These are phyloP conservation scores for Salinomyces thailandicus DNA, from an alignment of 2,329 filamentous ascomycete genomes.

Conservation along the genomic window DNA sequence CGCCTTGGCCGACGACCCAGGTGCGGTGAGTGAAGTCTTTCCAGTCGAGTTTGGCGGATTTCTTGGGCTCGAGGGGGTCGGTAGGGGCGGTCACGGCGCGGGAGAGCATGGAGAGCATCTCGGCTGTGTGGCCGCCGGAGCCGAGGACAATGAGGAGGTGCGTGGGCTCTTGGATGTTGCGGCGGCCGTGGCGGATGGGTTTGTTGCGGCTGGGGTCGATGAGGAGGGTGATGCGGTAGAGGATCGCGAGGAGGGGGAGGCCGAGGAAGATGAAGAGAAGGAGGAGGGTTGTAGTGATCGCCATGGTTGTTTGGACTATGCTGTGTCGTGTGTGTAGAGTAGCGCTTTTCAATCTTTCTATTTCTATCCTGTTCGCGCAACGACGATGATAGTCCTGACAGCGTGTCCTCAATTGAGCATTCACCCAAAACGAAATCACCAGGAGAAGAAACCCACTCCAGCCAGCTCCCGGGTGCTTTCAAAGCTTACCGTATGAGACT, in stretches of 20 bases:
- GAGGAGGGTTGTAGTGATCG: conserved; percentile 20
- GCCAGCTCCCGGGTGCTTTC: too few species aligned
- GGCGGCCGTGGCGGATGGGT: conserved; percentile 18
- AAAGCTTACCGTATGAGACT: too few species aligned
- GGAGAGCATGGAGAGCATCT: conserved; percentile 79
- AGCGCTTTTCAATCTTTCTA: too few species aligned
- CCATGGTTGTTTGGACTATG: conserved; percentile 2
- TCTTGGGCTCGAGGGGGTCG: conserved; percentile 2
- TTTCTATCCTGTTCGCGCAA: too few species aligned
- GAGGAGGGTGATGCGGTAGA: conserved; percentile 32
- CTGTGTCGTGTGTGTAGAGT: too few species aligned
- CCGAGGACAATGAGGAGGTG: conserved; percentile 76
- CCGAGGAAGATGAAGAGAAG: conserved; percentile 16
- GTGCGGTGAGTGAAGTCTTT: conserved; percentile 53
- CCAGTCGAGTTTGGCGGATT: conserved; percentile 29
- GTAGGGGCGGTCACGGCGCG: conserved; percentile 38
- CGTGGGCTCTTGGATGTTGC: conserved; percentile 27
- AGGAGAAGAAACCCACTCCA: too few species aligned
- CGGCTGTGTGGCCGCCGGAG: conserved; percentile 86
- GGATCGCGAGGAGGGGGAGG: conserved; percentile 23
- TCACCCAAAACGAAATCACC: too few species aligned
- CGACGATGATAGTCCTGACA: too few species aligned
- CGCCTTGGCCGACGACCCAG: conserved; percentile 70
- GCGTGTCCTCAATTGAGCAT: too few species aligned
- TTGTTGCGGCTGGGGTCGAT: conserved; percentile 26